A percentile compares a stretch with the other conserved stretches of the same genome.
Evolutionary conservation across 2,329 filamentous ascomycete genomes (phyloP).

Genomic region (Ustilaginoidea virens): DNA sequence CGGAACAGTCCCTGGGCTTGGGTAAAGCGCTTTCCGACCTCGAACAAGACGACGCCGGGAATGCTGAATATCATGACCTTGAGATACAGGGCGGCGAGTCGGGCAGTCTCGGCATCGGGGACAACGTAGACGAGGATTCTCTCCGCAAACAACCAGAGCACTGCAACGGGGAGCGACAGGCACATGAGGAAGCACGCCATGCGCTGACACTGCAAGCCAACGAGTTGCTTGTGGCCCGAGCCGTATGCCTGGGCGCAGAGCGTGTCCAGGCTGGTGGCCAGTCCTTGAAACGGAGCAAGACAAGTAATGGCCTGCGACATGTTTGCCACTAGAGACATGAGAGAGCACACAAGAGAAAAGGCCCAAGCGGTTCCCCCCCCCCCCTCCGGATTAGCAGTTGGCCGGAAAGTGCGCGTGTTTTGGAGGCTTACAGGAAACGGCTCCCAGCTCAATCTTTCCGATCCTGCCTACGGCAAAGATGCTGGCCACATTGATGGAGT

Average conservation of each 20-base stretch:
- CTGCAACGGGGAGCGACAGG: constrained; percentile 55
- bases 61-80: constrained; percentile 57
- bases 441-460: constrained; percentile 43
- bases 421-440: constrained; percentile 27
- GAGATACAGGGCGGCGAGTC: constrained; percentile 57
- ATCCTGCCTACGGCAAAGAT: constrained; percentile 66
- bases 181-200: constrained; percentile 66
- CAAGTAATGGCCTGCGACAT: constrained; percentile 74
- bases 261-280: constrained; percentile 82
- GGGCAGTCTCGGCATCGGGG: constrained; percentile 41
- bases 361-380: too few relatives aligned
- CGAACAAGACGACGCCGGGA: constrained; percentile 63
- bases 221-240: constrained; percentile 75
- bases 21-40: constrained; percentile 64
- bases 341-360: too few relatives aligned
- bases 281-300: constrained; percentile 64
- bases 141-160: constrained; percentile 57
- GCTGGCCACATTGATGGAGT: constrained; percentile 69
- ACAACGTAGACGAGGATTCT: constrained; percentile 38
- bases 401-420: too few relatives aligned
- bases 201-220: constrained; percentile 67
- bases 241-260: constrained; percentile 90
- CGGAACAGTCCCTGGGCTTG: constrained; percentile 73
- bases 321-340: constrained; percentile 38
- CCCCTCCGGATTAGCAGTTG: too few relatives aligned